A percentile compares a stretch with the other conserved stretches of the same genome.
These are phyloP conservation scores for Globisporangium orthogonon DNA, from an alignment of 352 stramenopile genomes.

Conservation along the genomic window DNA sequence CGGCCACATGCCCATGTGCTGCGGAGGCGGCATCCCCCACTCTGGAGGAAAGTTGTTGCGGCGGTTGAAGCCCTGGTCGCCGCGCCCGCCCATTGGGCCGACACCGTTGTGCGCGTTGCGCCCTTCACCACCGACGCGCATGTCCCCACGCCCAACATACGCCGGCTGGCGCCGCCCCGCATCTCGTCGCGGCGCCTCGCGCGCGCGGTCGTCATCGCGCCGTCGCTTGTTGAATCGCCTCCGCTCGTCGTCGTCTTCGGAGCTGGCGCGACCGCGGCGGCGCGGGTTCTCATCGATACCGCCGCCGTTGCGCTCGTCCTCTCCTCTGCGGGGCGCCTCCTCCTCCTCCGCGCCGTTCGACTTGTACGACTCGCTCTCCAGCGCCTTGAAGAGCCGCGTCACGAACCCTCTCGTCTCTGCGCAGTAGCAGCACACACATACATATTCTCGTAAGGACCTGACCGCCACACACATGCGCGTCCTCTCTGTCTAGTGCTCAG, in stretches of 20 bases:
- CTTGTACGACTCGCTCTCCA: slow-evolving; percentile 58
- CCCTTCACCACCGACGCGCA: slow-evolving; percentile 18
- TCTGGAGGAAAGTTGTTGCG: slow-evolving; percentile 58
- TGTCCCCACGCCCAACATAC: slow-evolving; percentile 20
- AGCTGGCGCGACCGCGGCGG: slow-evolving; percentile 26
- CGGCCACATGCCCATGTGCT: slow-evolving; percentile 57
- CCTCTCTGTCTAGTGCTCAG: too few relatives aligned
- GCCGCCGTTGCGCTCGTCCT: slow-evolving; percentile 3
- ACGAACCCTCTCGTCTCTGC: slow-evolving; percentile 75
- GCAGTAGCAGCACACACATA: neutral
- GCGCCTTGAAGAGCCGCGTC: slow-evolving; percentile 53
- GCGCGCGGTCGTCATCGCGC: slow-evolving; percentile 42
- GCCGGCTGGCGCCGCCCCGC: slow-evolving; percentile 10
- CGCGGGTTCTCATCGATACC: slow-evolving; percentile 21
- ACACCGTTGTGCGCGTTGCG: neutral
- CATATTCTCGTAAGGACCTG: neutral
- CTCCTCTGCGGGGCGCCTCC: slow-evolving; percentile 1
- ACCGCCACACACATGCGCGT: too few relatives aligned
- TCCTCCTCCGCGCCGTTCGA: slow-evolving; percentile 19
- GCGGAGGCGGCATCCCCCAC: slow-evolving; percentile 58
- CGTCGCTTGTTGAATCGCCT: slow-evolving; percentile 47
- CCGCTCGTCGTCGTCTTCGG: slow-evolving; percentile 55
- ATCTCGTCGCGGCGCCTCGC: slow-evolving; percentile 19
- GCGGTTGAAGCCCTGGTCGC: slow-evolving; percentile 25
- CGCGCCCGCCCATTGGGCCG: slow-evolving; percentile 10